Evolutionary conservation across 805 yeast genomes (phyloP).

Genomic region (Candida glaebosa): DNA sequence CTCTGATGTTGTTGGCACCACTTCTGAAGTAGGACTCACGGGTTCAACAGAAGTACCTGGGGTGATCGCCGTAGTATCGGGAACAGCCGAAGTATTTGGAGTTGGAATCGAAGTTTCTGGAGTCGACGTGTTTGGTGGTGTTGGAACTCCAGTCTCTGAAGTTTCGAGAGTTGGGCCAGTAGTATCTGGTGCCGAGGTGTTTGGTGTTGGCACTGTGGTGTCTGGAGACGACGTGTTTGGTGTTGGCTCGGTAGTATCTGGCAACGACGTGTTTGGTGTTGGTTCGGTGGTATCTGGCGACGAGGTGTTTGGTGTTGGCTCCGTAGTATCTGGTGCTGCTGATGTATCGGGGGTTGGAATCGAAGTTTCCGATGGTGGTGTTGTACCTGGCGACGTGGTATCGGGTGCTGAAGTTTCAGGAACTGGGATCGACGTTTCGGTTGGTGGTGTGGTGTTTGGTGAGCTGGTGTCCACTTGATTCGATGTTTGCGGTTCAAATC

Average conservation of each 20-base stretch:
- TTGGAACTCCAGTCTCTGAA: conserved; percentile 5
- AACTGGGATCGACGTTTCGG: conserved; percentile 2
- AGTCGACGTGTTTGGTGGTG: conserved; percentile 5
- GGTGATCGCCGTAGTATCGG: conserved; percentile 3
- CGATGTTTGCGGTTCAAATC: conserved; percentile 4
- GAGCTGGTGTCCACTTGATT: conserved; percentile 4
- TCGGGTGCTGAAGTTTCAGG: too few relatives aligned
- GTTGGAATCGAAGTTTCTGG: conserved; percentile 4
- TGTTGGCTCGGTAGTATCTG: background rate
- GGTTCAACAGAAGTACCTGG: background rate
- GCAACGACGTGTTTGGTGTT: background rate
- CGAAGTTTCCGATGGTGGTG: background rate
- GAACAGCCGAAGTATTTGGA: background rate
- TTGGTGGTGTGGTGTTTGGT: conserved; percentile 5
- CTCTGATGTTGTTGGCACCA: too few relatives aligned
- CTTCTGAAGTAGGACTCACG: background rate
- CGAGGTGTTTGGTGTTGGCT: background rate
- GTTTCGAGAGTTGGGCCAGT: conserved; percentile 1
- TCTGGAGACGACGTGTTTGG: background rate
- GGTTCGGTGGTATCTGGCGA: conserved; percentile 1
- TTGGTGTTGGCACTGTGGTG: conserved; percentile 1
- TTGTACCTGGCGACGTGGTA: background rate
- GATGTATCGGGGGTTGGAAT: background rate
- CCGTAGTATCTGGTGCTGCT: background rate
- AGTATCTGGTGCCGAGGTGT: background rate